These are phyloP conservation scores for Cladosporium halotolerans DNA, from an alignment of 2,329 filamentous ascomycete species.

Conservation along the genomic window DNA sequence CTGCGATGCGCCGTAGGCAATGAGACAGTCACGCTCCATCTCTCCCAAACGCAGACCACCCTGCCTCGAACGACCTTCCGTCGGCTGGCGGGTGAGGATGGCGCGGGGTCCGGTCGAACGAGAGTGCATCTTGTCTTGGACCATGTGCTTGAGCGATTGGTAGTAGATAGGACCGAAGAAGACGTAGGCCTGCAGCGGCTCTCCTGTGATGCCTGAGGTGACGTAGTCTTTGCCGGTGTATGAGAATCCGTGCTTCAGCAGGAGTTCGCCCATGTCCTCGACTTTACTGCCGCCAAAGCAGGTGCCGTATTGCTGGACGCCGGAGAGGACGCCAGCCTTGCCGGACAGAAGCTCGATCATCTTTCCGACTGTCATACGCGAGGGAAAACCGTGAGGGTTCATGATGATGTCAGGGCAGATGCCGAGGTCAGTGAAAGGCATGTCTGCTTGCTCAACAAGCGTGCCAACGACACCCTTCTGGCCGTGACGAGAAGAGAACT, in stretches of 20 bases:
- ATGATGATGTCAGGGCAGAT: conserved; percentile 98
- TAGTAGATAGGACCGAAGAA: conserved; percentile 99
- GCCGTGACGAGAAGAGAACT: conserved; percentile 96
- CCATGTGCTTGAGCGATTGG: conserved; percentile 99
- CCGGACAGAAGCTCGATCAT: conserved; percentile 91
- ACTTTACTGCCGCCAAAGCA: conserved; percentile 79
- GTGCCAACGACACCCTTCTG: conserved; percentile 98
- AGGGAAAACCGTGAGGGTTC: conserved; percentile 99
- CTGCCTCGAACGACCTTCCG: conserved; percentile 86
- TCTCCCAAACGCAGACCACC: conserved; percentile 91
- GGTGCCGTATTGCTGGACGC: conserved; percentile 82
- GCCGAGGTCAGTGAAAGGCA: conserved; percentile 89
- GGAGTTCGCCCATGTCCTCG: conserved; percentile 78
- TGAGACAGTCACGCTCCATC: conserved; percentile 98
- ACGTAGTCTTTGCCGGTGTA: conserved; percentile 98
- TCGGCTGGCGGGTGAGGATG: conserved; percentile 90
- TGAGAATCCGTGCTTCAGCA: conserved; percentile 84
- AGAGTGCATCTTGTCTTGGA: conserved; percentile 99
- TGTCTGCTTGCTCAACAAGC: conserved; percentile 91
- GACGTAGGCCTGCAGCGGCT: conserved; percentile 88
- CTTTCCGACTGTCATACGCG: conserved; percentile 98
- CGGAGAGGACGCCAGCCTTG: conserved; percentile 83
- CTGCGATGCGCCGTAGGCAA: conserved; percentile 92
- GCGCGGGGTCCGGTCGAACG: conserved; percentile 83
- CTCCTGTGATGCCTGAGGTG: conserved; percentile 89